Conservation (phyloP, 306 rosid genomes). For the Quercus mongolica region DNA sequence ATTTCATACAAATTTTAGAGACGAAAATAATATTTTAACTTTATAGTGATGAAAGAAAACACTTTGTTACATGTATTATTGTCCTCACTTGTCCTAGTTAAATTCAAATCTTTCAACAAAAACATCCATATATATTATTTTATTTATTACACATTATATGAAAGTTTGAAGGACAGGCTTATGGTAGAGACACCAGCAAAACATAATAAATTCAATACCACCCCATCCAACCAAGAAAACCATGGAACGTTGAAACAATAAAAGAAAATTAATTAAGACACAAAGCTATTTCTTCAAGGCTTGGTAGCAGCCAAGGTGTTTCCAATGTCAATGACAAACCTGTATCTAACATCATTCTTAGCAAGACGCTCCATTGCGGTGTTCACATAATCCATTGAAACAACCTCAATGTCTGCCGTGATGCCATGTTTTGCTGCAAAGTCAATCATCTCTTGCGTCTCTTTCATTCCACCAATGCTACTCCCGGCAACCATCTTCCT, state of each 20-base stretch:
- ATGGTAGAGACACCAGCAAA: too few relatives aligned
- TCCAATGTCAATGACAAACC: slow-evolving; percentile 19
- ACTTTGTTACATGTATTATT: too few relatives aligned
- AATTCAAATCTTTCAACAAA: too few relatives aligned
- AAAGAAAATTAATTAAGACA: background rate
- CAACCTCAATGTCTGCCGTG: slow-evolving; percentile 9
- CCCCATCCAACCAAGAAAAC: too few relatives aligned
- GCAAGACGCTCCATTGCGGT: slow-evolving; percentile 18
- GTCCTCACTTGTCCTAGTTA: too few relatives aligned
- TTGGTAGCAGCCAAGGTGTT: slow-evolving; percentile 7
- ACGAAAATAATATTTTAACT: too few relatives aligned
- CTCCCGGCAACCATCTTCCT: slow-evolving; percentile 18
- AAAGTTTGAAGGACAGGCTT: too few relatives aligned
- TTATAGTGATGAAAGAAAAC: too few relatives aligned
- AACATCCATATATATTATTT: too few relatives aligned
- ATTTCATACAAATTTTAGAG: too few relatives aligned
- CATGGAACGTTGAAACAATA: background rate
- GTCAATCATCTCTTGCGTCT: slow-evolving; percentile 33
- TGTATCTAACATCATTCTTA: slow-evolving; percentile 7
- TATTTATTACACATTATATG: too few relatives aligned
- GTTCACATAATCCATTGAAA: slow-evolving; percentile 10
- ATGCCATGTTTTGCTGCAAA: slow-evolving; percentile 30
- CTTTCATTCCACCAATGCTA: slow-evolving; percentile 12
- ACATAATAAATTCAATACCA: too few relatives aligned
- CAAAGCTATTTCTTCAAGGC: background rate